Evolutionary conservation across 305 asterid genomes (phyloP), one percentile per base, ranked within the genome.

Genomic region (Rubia balearica): DNA sequence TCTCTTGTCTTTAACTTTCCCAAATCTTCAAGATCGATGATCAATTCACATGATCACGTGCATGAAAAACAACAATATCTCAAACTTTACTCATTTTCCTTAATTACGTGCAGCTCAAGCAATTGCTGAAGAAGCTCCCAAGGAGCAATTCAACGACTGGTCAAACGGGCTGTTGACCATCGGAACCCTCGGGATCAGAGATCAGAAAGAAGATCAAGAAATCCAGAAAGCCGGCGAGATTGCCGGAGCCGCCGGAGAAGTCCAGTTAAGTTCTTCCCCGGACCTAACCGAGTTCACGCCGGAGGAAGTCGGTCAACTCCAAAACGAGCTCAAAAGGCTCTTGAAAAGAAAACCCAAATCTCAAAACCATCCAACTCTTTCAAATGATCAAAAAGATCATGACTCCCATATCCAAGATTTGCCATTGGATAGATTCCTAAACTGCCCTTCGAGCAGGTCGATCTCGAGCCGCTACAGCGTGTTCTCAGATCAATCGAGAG

Each of bases 361-460:
- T 30, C 57, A 51, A 17, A 51, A 48, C 6, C 55, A 48, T 48
- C n/a, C 55, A 48, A 0, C 55, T 12, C 53, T 49, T 16, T 49
- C 56, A 5, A 16, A 51, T 21, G 57, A 51, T 8, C 57, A 51
- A 51, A 51, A 51, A 21, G 71, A 66, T 3, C 72, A 69, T 21
- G 84, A 71, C 55, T n/a, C 16, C 1, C 0, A 38, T 1, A 8
- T n/a, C 38, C 30, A 38, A 4, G 85, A 88, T 76, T 82, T 92
- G 10, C 98, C 96, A 0, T 73, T 92, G 80, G 96, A 92, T 43
- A 86, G 92, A 80, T 92, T 92, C 83, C 89, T 92, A 3, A 92
- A 90, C 77, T 90, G 98, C 79, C 97, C 98, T 45, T 92, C 97
- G 7, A 92, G 97, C 81, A 75, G 97, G 6, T 81, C 80, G 3